Conservation (phyloP, 371 early-diverging fungal species). For the Thermomucor indicae-seudaticae region DNA sequence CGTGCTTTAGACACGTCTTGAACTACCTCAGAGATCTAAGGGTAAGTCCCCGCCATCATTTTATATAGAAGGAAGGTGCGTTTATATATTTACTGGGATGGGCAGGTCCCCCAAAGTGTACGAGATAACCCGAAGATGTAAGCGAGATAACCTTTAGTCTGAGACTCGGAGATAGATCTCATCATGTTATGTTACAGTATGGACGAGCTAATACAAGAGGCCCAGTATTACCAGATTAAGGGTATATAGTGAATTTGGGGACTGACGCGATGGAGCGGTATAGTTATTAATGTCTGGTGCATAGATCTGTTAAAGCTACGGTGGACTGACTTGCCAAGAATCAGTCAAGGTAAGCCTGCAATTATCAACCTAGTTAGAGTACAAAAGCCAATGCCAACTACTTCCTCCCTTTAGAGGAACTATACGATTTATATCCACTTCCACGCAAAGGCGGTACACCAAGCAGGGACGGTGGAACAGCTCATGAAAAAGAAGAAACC, state of each 20-base stretch:
- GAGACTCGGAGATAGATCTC: neutral
- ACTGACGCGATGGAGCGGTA: neutral
- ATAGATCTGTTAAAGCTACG: constrained; percentile 24
- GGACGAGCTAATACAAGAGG: constrained; percentile 45
- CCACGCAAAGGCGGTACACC: neutral
- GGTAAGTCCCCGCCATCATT: constrained; percentile 8
- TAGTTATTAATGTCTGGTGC: too few relatives aligned
- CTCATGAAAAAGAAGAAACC: constrained; percentile 1
- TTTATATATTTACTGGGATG: neutral
- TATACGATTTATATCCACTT: constrained; percentile 19
- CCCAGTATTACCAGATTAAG: constrained; percentile 25
- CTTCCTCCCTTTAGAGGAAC: constrained; percentile 11
- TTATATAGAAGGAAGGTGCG: too few relatives aligned
- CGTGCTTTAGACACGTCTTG: constrained; percentile 33
- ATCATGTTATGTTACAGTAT: constrained; percentile 13
- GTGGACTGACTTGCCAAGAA: constrained; percentile 22
- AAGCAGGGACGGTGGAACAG: neutral
- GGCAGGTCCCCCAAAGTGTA: constrained; percentile 27
- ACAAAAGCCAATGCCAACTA: too few relatives aligned
- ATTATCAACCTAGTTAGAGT: too few relatives aligned
- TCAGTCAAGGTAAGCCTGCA: constrained; percentile 34
- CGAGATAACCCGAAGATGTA: constrained; percentile 33
- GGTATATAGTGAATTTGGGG: constrained; percentile 14
- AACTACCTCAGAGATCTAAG: constrained; percentile 38
- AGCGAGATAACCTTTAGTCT: neutral